Evolutionary conservation across 371 early-diverging fungal species (phyloP).

Genomic region (Mucor sp.): DNA sequence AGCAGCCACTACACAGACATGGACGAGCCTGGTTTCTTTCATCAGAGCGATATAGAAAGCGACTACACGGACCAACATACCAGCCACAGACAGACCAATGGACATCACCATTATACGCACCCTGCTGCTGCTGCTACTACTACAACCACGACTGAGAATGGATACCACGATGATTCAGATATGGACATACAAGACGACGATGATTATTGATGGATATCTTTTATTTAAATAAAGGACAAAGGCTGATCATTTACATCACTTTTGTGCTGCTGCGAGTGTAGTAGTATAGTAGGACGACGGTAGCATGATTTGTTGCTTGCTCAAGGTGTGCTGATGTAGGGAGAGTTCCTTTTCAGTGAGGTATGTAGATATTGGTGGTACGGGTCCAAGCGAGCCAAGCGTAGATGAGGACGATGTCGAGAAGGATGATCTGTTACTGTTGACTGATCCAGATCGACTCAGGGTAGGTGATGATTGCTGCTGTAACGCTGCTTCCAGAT

Average conservation of each 20-base stretch:
- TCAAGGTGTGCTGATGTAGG: not conserved
- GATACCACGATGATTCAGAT: conserved; percentile 7
- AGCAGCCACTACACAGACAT: not conserved
- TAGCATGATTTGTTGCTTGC: not conserved
- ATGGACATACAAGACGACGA: conserved; percentile 17
- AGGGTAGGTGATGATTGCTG: not conserved
- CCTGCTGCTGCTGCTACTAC: not conserved
- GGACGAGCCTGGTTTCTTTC: conserved; percentile 14
- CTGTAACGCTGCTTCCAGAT: not conserved
- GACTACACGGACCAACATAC: not conserved
- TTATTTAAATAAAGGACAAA: not conserved
- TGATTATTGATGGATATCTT: not conserved
- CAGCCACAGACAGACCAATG: not conserved
- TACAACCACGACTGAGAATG: conserved; percentile 4
- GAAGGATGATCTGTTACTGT: not conserved
- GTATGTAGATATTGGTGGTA: not conserved
- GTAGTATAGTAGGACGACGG: not conserved
- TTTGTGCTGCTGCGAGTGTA: not conserved
- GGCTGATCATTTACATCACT: not conserved
- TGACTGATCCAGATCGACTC: not conserved
- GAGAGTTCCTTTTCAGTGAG: not conserved
- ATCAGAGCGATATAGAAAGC: conserved; percentile 10
- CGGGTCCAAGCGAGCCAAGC: not conserved
- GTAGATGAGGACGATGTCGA: not conserved
- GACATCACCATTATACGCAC: not conserved